Evolutionary conservation across 176 grass and related monocot genomes (phyloP), one percentile per base, ranked within the genome.

Genomic region (Tillandsia leiboldiana): DNA sequence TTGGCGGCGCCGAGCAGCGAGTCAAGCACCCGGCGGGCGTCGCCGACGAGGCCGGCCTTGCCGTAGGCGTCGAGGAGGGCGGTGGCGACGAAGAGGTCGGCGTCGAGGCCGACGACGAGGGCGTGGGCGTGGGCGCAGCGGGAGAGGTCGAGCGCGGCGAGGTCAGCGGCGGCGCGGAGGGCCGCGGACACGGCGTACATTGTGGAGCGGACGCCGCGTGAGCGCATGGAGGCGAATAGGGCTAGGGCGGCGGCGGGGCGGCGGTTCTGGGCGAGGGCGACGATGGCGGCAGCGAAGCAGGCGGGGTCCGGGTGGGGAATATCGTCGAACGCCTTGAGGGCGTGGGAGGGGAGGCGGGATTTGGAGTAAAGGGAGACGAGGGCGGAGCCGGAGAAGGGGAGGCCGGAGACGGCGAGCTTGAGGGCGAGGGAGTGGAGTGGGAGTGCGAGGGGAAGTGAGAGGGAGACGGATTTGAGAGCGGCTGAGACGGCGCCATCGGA

Each of bases 31-130:
- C 51, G 73, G 0, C 5, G 51, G 1, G 81, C 78, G 27, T 84
- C 75, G 10, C 70, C 52, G 23, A 73, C 51, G 26, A 72, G 50
- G n/a, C 86, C 85, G 0, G 85, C 65, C 74, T 87, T 87, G 49
- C 73, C 81, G 50, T 87, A 87, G 33, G 77, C 64, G 67, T 83
- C 81, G 7, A 87, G 51, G 20, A 87, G 64, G 0, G 77, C 73
- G 0, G 77, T 83, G 9, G 68, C 69, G 49, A 83, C 81, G 51
- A 64, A 64, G 47, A 80, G 26, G 68, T 80, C 77, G 9, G 56
- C 51, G 48, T 83, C 65, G 53, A 77, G 65, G 18, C 80, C 81
- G 11, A 50, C 50, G 3, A 77, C 51, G 48, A 80, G n/a, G 4
- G 80, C 73, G 53, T 87, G 85, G 0, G 77, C 81, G 23, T 83